phyloP scores from a whole-genome alignment of 2,329 filamentous ascomycete genomes.

The Pseudogymnoascus sp. region DNA sequence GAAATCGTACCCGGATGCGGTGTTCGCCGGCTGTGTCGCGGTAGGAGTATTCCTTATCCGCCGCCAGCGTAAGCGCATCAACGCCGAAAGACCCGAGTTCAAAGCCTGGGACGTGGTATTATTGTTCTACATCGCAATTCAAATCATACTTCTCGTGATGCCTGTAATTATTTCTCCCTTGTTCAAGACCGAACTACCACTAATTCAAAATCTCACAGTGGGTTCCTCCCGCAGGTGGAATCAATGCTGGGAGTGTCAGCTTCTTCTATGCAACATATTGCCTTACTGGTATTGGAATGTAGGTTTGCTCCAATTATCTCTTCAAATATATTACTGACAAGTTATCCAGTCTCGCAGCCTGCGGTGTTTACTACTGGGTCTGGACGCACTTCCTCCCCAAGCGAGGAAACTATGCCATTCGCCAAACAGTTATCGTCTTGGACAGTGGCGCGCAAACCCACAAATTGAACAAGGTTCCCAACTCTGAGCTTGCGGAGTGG shows the following conservation, averaged over 20 bases:
- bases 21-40: slow-evolving; percentile 50
- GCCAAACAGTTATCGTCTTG: slow-evolving; percentile 45
- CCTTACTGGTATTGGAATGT: slow-evolving; percentile 56
- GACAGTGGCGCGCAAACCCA: slow-evolving; percentile 40
- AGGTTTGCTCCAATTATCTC: slow-evolving; percentile 29
- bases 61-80: slow-evolving; percentile 41
- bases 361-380: slow-evolving; percentile 47
- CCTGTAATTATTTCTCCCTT: slow-evolving; percentile 30
- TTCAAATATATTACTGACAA: neutral
- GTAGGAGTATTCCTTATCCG: slow-evolving; percentile 52
- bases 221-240: slow-evolving; percentile 56
- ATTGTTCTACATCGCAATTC: slow-evolving; percentile 49
- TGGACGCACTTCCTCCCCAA: slow-evolving; percentile 51
- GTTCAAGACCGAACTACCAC: neutral
- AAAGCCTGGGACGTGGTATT: slow-evolving; percentile 50
- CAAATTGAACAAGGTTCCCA: slow-evolving; percentile 44
- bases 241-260: slow-evolving; percentile 54
- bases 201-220: slow-evolving; percentile 31
- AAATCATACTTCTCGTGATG: slow-evolving; percentile 57
- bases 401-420: slow-evolving; percentile 43
- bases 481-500: slow-evolving; percentile 44
- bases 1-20: slow-evolving; percentile 46
- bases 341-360: slow-evolving; percentile 38
- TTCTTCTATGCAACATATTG: slow-evolving; percentile 69
- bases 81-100: slow-evolving; percentile 43